A percentile compares a stretch with the other conserved stretches of the same genome.
Evolutionary conservation across 2,329 filamentous ascomycete genomes (phyloP).

Genomic region (Didymellaceae sp.): DNA sequence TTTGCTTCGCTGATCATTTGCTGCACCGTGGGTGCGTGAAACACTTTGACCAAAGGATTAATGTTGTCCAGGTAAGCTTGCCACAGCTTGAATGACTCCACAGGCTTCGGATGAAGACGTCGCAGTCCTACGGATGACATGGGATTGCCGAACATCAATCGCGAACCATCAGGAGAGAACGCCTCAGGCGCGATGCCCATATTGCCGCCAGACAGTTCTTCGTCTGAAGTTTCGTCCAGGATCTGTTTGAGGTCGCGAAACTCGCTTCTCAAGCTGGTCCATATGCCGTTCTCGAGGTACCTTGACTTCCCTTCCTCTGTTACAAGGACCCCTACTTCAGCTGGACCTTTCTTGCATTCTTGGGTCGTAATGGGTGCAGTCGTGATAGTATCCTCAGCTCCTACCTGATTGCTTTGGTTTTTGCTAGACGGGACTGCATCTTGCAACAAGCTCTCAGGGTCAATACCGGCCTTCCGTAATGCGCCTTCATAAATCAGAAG

Average conservation of each 20-base stretch:
- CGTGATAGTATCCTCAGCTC: not conserved
- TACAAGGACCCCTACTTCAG: constrained; percentile 31
- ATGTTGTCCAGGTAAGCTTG: constrained; percentile 76
- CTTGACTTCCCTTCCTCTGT: constrained; percentile 36
- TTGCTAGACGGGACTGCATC: constrained; percentile 7
- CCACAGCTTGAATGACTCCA: constrained; percentile 75
- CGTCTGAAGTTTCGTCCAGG: constrained; percentile 40
- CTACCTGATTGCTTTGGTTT: not conserved
- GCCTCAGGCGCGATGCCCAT: not conserved
- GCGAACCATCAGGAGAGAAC: constrained; percentile 17
- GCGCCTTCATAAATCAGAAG: constrained; percentile 41
- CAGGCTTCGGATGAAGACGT: constrained; percentile 65
- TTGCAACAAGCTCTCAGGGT: constrained; percentile 33
- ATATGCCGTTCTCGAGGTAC: constrained; percentile 44
- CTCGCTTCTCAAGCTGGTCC: constrained; percentile 40
- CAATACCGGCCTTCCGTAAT: constrained; percentile 36
- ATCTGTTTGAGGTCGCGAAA: constrained; percentile 39
- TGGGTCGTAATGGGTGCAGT: not conserved
- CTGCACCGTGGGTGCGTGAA: constrained; percentile 75
- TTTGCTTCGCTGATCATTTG: constrained; percentile 69
- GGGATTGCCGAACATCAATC: constrained; percentile 30
- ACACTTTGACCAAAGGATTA: constrained; percentile 74
- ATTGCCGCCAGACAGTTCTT: constrained; percentile 19
- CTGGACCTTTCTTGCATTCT: not conserved
- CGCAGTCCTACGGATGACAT: constrained; percentile 22